Conservation (phyloP, 495 filamentous ascomycete species). For the Aspergillus baeticus region DNA sequence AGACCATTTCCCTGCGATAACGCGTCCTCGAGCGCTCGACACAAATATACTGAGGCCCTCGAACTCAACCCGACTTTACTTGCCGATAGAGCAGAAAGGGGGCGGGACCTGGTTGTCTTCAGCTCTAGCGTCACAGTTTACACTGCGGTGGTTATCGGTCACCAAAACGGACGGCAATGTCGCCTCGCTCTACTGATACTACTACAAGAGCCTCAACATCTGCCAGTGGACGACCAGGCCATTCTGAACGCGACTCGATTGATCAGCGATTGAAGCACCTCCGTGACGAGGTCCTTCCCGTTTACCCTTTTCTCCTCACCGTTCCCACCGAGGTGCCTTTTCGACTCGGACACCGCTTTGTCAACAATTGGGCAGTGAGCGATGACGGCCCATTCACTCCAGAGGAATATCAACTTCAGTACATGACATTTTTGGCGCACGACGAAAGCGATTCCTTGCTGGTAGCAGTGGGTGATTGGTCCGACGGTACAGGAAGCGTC, state of each 20-base stretch:
- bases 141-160: neutral
- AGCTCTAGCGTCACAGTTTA: conserved; percentile 1
- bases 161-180: conserved; percentile 43
- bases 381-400: conserved; percentile 44
- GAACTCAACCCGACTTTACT: neutral
- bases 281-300: conserved; percentile 45
- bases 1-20: neutral
- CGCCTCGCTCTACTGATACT: conserved; percentile 30
- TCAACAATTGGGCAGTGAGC: conserved; percentile 51
- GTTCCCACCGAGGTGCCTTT: conserved; percentile 46
- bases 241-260: conserved; percentile 32
- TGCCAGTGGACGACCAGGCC: conserved; percentile 19
- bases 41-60: neutral
- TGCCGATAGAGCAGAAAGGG: neutral
- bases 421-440: conserved; percentile 54
- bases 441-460: conserved; percentile 46
- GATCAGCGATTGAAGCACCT: conserved; percentile 44
- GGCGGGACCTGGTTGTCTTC: neutral
- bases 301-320: conserved; percentile 49
- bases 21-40: neutral
- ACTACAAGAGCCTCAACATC: conserved; percentile 26
- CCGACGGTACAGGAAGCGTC: conserved; percentile 48
- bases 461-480: conserved; percentile 51
- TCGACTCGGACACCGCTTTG: conserved; percentile 35
- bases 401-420: conserved; percentile 53